Evolutionary conservation across 2,329 filamentous ascomycete genomes (phyloP).

Genomic region (Hymenoscyphus fraxineus): DNA sequence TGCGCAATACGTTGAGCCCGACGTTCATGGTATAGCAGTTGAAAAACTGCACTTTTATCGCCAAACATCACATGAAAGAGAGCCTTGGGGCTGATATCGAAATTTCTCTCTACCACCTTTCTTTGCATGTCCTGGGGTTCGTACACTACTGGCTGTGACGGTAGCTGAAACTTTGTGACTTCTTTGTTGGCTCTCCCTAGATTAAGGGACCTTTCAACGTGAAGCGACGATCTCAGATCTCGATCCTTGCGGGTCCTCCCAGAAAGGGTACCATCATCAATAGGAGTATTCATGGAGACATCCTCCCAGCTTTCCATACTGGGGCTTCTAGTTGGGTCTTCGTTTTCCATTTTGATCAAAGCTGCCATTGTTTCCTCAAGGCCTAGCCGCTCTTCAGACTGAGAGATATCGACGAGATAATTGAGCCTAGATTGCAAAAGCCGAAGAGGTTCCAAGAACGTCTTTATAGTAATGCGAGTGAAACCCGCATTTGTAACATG

Average conservation of each 20-base stretch:
- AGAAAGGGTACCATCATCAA: slow-evolving; percentile 52
- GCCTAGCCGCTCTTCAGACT: slow-evolving; percentile 64
- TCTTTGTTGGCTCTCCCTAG: slow-evolving; percentile 35
- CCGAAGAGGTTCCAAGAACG: slow-evolving; percentile 82
- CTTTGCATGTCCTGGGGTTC: slow-evolving; percentile 77
- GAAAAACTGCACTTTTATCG: slow-evolving; percentile 92
- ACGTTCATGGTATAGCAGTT: slow-evolving; percentile 81
- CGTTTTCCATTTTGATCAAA: slow-evolving; percentile 70
- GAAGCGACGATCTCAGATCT: slow-evolving; percentile 54
- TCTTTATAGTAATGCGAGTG: slow-evolving; percentile 74
- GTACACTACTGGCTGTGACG: slow-evolving; percentile 75
- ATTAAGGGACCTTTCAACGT: slow-evolving; percentile 60
- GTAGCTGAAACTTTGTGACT: slow-evolving; percentile 69
- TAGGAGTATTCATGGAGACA: slow-evolving; percentile 56
- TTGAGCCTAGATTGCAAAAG: slow-evolving; percentile 82
- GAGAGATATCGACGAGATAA: slow-evolving; percentile 75
- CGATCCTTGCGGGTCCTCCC: slow-evolving; percentile 40
- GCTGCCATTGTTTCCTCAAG: slow-evolving; percentile 67
- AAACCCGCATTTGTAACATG: slow-evolving; percentile 24
- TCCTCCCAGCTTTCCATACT: slow-evolving; percentile 93
- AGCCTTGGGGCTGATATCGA: slow-evolving; percentile 88
- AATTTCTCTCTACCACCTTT: slow-evolving; percentile 73
- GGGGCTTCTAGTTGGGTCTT: slow-evolving; percentile 58
- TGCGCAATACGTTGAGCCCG: slow-evolving; percentile 77
- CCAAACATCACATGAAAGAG: slow-evolving; percentile 96